Evolutionary conservation across 805 yeast species (phyloP).

Genomic region (Cyberlindnera samutprakarnensis): DNA sequence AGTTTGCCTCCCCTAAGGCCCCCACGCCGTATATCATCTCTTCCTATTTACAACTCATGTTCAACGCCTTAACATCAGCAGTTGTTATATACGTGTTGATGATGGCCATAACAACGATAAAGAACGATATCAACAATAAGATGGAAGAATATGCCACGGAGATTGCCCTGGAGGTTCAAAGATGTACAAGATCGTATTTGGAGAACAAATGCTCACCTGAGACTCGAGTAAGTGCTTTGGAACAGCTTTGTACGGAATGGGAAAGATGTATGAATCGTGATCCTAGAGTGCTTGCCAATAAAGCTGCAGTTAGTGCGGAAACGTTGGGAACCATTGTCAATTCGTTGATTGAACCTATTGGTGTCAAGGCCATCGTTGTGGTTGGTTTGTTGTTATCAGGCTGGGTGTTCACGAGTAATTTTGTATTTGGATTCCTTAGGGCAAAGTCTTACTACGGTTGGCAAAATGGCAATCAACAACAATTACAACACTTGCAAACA

Average conservation of each 20-base stretch:
- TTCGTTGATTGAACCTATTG: slow-evolving; percentile 60
- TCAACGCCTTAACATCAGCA: slow-evolving; percentile 40
- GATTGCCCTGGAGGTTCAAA: slow-evolving; percentile 41
- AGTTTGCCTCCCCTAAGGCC: slow-evolving; percentile 41
- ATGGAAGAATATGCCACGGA: slow-evolving; percentile 41
- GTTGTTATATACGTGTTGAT: slow-evolving; percentile 38
- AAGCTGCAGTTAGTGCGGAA: slow-evolving; percentile 53
- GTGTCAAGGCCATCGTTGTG: slow-evolving; percentile 47
- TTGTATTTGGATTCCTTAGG: slow-evolving; percentile 58
- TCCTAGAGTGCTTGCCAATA: slow-evolving; percentile 33
- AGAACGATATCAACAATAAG: slow-evolving; percentile 44
- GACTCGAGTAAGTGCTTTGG: slow-evolving; percentile 50
- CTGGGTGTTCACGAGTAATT: slow-evolving; percentile 53
- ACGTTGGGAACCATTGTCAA: slow-evolving; percentile 55
- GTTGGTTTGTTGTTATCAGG: slow-evolving; percentile 30
- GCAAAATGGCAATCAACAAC: slow-evolving; percentile 9
- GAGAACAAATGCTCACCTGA: slow-evolving; percentile 53
- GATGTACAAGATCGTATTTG: slow-evolving; percentile 43
- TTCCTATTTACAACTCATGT: slow-evolving; percentile 50
- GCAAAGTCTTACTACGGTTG: slow-evolving; percentile 38
- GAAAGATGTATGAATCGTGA: slow-evolving; percentile 58
- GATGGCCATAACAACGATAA: slow-evolving; percentile 39
- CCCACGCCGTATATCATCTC: slow-evolving; percentile 49
- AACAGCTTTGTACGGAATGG: slow-evolving; percentile 53
- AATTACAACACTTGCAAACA: too few species aligned